Base-by-base conservation (phyloP, 208 protist genomes). In the Strigomonas culicis region DNA sequence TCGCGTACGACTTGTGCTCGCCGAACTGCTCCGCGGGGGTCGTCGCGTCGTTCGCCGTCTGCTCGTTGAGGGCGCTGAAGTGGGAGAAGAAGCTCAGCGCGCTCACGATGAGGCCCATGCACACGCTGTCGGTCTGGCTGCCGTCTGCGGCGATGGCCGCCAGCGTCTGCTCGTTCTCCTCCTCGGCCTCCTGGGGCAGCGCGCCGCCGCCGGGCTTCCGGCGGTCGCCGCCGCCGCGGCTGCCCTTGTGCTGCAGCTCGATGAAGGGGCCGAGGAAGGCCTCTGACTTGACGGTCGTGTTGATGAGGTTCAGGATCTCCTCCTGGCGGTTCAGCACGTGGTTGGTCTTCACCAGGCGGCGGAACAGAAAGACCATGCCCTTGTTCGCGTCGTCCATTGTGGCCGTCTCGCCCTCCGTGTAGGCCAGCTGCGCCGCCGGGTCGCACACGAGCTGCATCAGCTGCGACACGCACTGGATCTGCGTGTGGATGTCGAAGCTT, bases 271-370 rank as follows among this genome's bases (percentile, higher is more conserved):
- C 68, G 6, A 95, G 61, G 61, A 95, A 95, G 44, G 68, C 59
- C 64, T 92, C 85, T n/a, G 86, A 86, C 72, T 95, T 95, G 22
- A 95, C 70, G 13, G 84, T 89, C 44, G 78, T 75, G 64, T 86
- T 91, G 44, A 95, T 76, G 11, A 93, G 61, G 27, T 92, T 57
- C 65, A 95, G 72, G 52, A 95, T 77, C 30, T 69, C 56, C 74
- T 93, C 90, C 66, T 95, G 90, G 19, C 90, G 82, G 62, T 95
- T 95, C 72, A 93, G 79, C 19, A 95, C 79, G 63, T 95, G 86
- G 65, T 93, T 93, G 10, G 90, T 84, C 74, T 95, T 95, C 66
- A 92, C 79, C 67, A 95, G 67, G 46, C 79, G 79, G 17, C 84
- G 84, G 73, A 93, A 82, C 1, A 93, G 69, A 51, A 76, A 72